Percentiles rank a stretch among this genome's conserved stretches.
Conservation (phyloP, 2,329 filamentous ascomycete species). For the Phialocephala sp. region DNA sequence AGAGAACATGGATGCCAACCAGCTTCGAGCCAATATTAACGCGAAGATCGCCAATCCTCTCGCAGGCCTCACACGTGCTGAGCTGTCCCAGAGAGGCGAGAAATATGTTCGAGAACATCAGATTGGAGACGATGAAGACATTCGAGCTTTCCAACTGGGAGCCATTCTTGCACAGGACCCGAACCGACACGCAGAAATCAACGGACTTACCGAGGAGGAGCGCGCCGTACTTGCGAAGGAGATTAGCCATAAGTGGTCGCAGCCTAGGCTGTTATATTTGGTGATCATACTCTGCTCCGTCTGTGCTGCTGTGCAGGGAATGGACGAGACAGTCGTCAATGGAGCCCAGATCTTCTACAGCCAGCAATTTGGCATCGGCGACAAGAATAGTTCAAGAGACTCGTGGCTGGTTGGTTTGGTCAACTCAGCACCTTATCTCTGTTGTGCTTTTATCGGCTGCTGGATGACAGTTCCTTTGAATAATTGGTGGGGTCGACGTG, state of each 20-base stretch:
- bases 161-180: slow-evolving; percentile 60
- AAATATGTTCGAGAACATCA: slow-evolving; percentile 62
- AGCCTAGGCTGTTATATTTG: slow-evolving; percentile 68
- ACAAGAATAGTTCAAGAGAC: slow-evolving; percentile 43
- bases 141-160: slow-evolving; percentile 63
- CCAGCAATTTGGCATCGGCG: slow-evolving; percentile 63
- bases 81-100: slow-evolving; percentile 61
- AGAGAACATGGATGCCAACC: slow-evolving; percentile 20
- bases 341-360: slow-evolving; percentile 71
- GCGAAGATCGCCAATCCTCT: slow-evolving; percentile 61
- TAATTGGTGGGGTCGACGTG: slow-evolving; percentile 70
- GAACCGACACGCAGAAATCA: slow-evolving; percentile 52
- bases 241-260: slow-evolving; percentile 70
- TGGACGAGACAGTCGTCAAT: slow-evolving; percentile 75
- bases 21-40: slow-evolving; percentile 43
- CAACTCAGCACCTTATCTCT: slow-evolving; percentile 68
- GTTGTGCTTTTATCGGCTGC: slow-evolving; percentile 71
- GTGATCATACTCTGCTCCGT: slow-evolving; percentile 71
- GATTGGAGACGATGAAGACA: slow-evolving; percentile 59
- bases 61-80: slow-evolving; percentile 52
- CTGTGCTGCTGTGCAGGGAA: slow-evolving; percentile 73
- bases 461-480: slow-evolving; percentile 79
- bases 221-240: slow-evolving; percentile 63
- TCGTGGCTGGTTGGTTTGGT: slow-evolving; percentile 65
- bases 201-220: slow-evolving; percentile 63